These are phyloP conservation scores for Erythrobasidium yunnanense DNA, from an alignment of 768 basidiomycete genomes.

Conservation along the genomic window DNA sequence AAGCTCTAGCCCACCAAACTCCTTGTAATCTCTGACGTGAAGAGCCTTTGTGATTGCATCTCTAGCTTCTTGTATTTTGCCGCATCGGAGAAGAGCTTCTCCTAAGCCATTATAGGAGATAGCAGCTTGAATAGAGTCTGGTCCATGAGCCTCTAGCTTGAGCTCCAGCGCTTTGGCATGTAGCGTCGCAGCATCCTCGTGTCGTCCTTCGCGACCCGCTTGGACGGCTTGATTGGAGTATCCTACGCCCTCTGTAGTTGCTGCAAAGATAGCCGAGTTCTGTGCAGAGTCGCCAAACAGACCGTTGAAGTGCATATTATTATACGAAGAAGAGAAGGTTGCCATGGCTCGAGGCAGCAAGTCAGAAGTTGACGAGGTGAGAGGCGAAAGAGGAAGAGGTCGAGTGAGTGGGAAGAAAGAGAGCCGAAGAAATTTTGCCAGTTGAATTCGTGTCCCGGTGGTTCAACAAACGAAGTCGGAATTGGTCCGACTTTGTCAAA, in stretches of 20 bases:
- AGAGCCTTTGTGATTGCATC: neutral
- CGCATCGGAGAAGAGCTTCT: neutral
- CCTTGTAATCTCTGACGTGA: neutral
- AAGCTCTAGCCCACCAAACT: neutral
- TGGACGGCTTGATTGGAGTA: neutral
- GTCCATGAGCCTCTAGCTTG: neutral
- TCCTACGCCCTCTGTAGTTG: neutral
- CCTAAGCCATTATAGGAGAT: conserved; percentile 1
- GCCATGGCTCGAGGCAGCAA: no score
- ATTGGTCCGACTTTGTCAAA: no score
- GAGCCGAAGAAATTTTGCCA: no score
- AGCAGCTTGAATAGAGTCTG: neutral
- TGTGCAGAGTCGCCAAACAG: no score
- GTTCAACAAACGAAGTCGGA: no score
- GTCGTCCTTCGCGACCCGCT: neutral
- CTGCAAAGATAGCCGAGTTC: neutral
- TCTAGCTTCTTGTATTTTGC: neutral
- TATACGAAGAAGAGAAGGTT: no score
- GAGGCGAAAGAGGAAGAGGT: no score
- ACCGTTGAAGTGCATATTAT: no score
- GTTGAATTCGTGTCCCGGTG: no score
- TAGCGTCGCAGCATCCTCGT: neutral
- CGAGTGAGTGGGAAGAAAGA: no score
- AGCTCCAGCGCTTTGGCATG: neutral
- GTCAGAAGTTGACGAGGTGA: no score